Base-by-base conservation (phyloP, 495 filamentous ascomycete genomes). In the Bacidia gigantensis region DNA sequence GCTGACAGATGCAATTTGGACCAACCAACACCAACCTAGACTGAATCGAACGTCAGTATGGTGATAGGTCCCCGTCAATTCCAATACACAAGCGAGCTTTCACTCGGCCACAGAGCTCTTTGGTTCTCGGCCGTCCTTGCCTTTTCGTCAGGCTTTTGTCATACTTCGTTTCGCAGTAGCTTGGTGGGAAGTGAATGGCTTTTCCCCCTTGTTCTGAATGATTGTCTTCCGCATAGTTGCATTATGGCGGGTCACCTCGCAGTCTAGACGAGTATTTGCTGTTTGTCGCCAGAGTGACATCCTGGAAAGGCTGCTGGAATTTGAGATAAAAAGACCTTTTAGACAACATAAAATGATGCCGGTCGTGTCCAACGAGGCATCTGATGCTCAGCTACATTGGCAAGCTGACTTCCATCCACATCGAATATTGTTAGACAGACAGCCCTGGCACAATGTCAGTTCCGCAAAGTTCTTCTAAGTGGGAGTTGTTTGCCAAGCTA, bases 391-490 rank as follows among this genome's bases (percentile, higher is more conserved):
- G n/a, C n/a, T n/a, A n/a, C n/a, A n/a, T n/a, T n/a, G n/a, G n/a
- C n/a, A n/a, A n/a, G n/a, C n/a, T n/a, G n/a, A n/a, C n/a, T n/a
- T n/a, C n/a, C n/a, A n/a, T n/a, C n/a, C n/a, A n/a, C 14, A 35
- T 35, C 29, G 14, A 35, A 5, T 35, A 5, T 14, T 35, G 29
- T 35, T 14, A 14, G 29, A 35, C 7, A 35, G 29, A 35, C 29
- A 25, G 18, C 0, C 20, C n/a, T 22, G 14, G 44, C 9, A 35
- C 29, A n/a, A 29, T 35, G 14, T 14, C 25, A 25, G 29, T 50
- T n/a, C 47, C 47, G 18, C 47, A 50, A 22, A 50, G 47, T 38
- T 14, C n/a, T 38, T 26, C 47, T 12, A 50, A 50, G 20, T 20
- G 12, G 20, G 47, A 50, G 12, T 50, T 50, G 25, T 38, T 35